A percentile compares a stretch with the other conserved stretches of the same genome.
Conservation (phyloP, 768 basidiomycete species). For the Leccinum aurantiacum region DNA sequence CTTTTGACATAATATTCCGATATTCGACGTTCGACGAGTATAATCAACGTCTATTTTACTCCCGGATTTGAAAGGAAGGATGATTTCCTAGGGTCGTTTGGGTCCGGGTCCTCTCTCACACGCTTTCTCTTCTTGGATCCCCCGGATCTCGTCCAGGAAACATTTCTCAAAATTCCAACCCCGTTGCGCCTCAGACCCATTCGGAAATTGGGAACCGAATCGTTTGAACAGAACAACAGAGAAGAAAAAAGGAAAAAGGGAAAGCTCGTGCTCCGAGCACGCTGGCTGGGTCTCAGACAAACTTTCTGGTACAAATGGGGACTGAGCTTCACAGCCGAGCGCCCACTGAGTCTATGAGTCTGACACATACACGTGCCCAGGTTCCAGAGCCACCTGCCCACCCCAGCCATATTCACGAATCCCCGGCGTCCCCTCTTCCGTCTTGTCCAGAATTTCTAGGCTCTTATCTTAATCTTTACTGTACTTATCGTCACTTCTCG, state of each 20-base stretch:
- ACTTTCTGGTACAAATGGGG: background rate
- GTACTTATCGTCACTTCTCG: background rate
- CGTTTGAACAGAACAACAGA: background rate
- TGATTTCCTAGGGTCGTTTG: conserved; percentile 1
- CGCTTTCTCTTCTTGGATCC: background rate
- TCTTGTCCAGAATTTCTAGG: background rate
- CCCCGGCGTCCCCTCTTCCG: background rate
- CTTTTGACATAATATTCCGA: conserved; percentile 2
- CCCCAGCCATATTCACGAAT: background rate
- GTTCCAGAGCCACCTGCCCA: background rate
- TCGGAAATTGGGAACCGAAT: conserved; percentile 21
- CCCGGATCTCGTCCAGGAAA: conserved; percentile 8
- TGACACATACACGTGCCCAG: background rate
- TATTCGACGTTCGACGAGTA: conserved; percentile 6
- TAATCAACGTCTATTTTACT: conserved; percentile 17
- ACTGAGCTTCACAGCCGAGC: background rate
- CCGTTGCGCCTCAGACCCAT: conserved; percentile 16
- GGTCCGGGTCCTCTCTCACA: conserved; percentile 6
- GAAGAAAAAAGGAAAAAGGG: background rate
- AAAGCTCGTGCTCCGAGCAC: conserved; percentile 16
- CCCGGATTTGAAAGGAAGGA: background rate
- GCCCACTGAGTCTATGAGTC: background rate
- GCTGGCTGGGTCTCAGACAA: conserved; percentile 6
- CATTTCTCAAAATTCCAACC: background rate
- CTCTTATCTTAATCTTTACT: background rate